A percentile compares a stretch with the other conserved stretches of the same genome.
Conservation (phyloP, 495 filamentous ascomycete genomes). For the Aspergillus funiculosus region DNA sequence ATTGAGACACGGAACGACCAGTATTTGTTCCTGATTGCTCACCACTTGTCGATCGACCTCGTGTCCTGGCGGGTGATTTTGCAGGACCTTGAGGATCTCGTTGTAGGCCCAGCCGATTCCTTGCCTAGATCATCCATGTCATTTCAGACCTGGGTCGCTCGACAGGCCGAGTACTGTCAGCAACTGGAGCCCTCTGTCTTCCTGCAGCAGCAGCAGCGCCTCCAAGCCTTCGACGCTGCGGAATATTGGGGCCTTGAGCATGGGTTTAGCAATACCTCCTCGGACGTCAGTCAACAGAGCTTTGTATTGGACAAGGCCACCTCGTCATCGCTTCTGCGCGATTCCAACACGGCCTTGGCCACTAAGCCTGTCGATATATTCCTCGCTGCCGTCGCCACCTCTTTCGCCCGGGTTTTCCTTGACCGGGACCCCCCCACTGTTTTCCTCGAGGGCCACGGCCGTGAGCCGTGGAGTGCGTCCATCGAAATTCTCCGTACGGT, state of each 20-base stretch:
- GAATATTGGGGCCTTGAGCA: conserved; percentile 41
- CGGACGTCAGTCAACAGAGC: background rate
- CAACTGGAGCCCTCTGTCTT: conserved; percentile 14
- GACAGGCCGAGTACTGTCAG: conserved; percentile 29
- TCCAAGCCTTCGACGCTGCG: conserved; percentile 15
- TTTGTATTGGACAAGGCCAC: conserved; percentile 22
- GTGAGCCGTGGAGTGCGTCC: conserved; percentile 31
- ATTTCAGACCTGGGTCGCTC: conserved; percentile 23
- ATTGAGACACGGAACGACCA: conserved; percentile 11
- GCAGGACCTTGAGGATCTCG: conserved; percentile 50
- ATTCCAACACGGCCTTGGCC: conserved; percentile 27
- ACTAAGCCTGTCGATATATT: conserved; percentile 40
- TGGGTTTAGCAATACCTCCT: conserved; percentile 30
- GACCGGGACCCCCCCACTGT: conserved; percentile 46
- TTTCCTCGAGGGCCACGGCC: conserved; percentile 43
- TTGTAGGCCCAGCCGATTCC: conserved; percentile 27
- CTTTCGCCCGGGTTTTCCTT: conserved; percentile 31
- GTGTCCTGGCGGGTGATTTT: conserved; percentile 55
- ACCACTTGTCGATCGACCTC: conserved; percentile 56
- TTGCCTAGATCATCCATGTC: too few species aligned
- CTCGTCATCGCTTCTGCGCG: conserved; percentile 26
- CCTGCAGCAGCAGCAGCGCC: background rate
- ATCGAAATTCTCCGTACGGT: conserved; percentile 44
- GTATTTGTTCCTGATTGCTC: conserved; percentile 33
- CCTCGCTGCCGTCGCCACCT: conserved; percentile 31